A percentile compares a stretch with the other conserved stretches of the same genome.
phyloP scores from a whole-genome alignment of 192 early-diverging fungal species.

The Paraglomus brasilianum region DNA sequence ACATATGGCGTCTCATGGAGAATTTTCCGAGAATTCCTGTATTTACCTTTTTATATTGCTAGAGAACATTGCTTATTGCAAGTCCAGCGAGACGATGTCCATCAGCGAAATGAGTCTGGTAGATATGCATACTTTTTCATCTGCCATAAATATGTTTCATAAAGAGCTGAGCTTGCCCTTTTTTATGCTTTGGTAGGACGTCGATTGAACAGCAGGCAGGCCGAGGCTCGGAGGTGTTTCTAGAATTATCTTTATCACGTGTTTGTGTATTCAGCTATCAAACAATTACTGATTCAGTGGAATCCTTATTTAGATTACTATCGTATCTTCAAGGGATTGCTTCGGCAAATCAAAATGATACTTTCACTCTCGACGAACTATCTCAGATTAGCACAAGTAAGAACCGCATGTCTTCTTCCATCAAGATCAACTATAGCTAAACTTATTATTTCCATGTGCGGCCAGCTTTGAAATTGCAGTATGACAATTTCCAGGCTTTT shows the following conservation, averaged over 20 bases:
- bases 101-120: background rate
- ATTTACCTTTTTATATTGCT: constrained; percentile 39
- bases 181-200: background rate
- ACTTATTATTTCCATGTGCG: constrained; percentile 28
- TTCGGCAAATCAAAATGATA: constrained; percentile 59
- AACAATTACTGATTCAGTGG: constrained; percentile 9
- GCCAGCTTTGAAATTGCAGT: constrained; percentile 50
- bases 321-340: constrained; percentile 58
- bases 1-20: background rate
- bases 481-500: constrained; percentile 61
- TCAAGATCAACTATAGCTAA: background rate
- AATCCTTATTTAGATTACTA: constrained; percentile 47
- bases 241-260: background rate
- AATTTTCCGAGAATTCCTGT: constrained; percentile 41
- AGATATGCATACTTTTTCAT: constrained; percentile 48
- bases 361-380: constrained; percentile 68
- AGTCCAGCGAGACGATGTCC: constrained; percentile 35
- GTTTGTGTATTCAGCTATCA: background rate
- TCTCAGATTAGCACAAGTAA: constrained; percentile 52
- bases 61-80: constrained; percentile 63
- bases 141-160: constrained; percentile 30
- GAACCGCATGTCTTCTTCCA: background rate
- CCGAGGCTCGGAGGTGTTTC: constrained; percentile 26
- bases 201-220: constrained; percentile 30
- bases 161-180: background rate